Evolutionary conservation across 1,284 basidiomycete genomes (phyloP).

Genomic region (Earliella scabrosa): DNA sequence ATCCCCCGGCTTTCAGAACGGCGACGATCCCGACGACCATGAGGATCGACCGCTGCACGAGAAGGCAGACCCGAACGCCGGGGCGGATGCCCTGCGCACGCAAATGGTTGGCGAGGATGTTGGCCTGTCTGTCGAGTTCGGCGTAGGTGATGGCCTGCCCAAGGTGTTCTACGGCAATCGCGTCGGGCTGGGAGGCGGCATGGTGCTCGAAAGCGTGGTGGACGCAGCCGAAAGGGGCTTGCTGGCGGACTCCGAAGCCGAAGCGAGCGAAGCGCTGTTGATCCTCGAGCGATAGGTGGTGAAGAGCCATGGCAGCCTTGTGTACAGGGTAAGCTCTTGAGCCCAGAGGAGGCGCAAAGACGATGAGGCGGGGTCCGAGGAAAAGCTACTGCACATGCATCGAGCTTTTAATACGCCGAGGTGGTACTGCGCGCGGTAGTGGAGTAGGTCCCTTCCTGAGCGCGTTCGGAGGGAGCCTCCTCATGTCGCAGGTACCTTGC

Average conservation of each 20-base stretch:
- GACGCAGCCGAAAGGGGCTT: slow-evolving; percentile 50
- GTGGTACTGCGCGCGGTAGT: slow-evolving; percentile 11
- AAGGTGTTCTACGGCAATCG: slow-evolving; percentile 56
- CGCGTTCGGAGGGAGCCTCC: slow-evolving; percentile 1
- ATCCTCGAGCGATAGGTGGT: slow-evolving; percentile 42
- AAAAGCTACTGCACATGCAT: not conserved
- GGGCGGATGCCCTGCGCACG: slow-evolving; percentile 48
- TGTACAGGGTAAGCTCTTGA: slow-evolving; percentile 9
- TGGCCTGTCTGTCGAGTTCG: slow-evolving; percentile 53
- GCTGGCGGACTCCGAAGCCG: slow-evolving; percentile 44
- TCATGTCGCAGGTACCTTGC: not conserved
- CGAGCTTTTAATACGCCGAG: slow-evolving; percentile 13
- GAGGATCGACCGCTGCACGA: slow-evolving; percentile 55
- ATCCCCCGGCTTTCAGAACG: slow-evolving; percentile 57
- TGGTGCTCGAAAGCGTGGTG: slow-evolving; percentile 61
- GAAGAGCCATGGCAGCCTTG: slow-evolving; percentile 19
- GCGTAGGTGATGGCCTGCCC: slow-evolving; percentile 50
- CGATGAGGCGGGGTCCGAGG: slow-evolving; percentile 6
- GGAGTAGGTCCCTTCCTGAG: slow-evolving; percentile 9
- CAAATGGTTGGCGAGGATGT: slow-evolving; percentile 50
- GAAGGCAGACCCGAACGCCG: slow-evolving; percentile 54
- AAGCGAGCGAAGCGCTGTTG: slow-evolving; percentile 49
- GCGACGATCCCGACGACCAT: slow-evolving; percentile 61
- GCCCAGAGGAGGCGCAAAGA: slow-evolving; percentile 2
- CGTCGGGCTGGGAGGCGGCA: slow-evolving; percentile 43